Evolutionary conservation across 2,329 filamentous ascomycete species (phyloP).

Genomic region (Massarina eburnea): DNA sequence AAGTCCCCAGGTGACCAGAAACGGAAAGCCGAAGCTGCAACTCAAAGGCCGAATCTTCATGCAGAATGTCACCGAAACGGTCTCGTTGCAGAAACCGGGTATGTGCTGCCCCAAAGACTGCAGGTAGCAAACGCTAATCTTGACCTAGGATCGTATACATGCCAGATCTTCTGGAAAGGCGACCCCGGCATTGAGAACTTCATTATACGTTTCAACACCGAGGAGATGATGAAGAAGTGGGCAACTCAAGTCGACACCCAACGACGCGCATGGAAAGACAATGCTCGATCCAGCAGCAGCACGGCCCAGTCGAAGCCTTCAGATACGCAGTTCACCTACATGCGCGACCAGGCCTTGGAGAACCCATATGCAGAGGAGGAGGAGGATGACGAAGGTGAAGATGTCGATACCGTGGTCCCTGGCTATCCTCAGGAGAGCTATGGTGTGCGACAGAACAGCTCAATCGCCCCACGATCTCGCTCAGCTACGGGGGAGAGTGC

Average conservation of each 20-base stretch:
- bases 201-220: constrained; percentile 87
- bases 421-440: constrained; percentile 50
- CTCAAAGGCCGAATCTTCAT: constrained; percentile 98
- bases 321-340: constrained; percentile 77
- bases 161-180: constrained; percentile 98
- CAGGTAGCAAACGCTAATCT: constrained; percentile 5
- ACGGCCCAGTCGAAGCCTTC: constrained; percentile 56
- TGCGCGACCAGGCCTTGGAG: constrained; percentile 69
- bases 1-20: constrained; percentile 69
- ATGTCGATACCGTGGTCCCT: constrained; percentile 41
- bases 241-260: constrained; percentile 76
- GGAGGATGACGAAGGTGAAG: constrained; percentile 58
- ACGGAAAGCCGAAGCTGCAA: constrained; percentile 76
- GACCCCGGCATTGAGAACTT: constrained; percentile 96
- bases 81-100: constrained; percentile 86
- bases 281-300: constrained; percentile 54
- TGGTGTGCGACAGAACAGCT: constrained; percentile 66
- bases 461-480: constrained; percentile 71
- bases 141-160: constrained; percentile 77
- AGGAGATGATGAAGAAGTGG: constrained; percentile 95
- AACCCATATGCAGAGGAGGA: constrained; percentile 77
- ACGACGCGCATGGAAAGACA: constrained; percentile 56
- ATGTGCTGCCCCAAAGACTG: constrained; percentile 35
- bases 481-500: constrained; percentile 73
- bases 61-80: constrained; percentile 96